Evolutionary conservation across 2,329 filamentous ascomycete genomes (phyloP), one percentile per base, ranked within the genome.

Genomic region (Metarhizium brunneum): DNA sequence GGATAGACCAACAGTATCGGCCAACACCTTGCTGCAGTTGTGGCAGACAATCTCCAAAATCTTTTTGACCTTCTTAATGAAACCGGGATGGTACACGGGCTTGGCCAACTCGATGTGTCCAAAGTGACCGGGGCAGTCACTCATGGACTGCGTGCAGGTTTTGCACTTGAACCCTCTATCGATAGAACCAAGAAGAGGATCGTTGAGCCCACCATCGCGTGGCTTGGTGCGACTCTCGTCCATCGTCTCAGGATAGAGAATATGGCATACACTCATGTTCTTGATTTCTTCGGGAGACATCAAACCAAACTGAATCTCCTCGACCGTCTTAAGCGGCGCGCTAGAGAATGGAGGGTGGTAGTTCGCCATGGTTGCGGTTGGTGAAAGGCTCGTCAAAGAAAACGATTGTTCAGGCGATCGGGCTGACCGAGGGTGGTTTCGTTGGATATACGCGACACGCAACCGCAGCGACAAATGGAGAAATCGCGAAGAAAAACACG

Each of bases 11-110:
- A 97, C 92, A 86, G 90, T 89, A 83, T 97, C 92, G 76, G 91
- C 87, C 80, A 96, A 84, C 69, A 97, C 90, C 80, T 94, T 95
- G 76, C 92, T 92, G 81, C 95, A 99, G 74, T 95, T 96, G 77
- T 96, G 92, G 82, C 95, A 99, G 73, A 99, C 92, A 65, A 92
- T 94, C 81, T 99, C 95, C 72, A 99, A 80, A 66, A 99, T 84
- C 80, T 97, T 99, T 81, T 99, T 99, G 75, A 96, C 92, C 79
- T 97, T 97, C 73, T 90, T 95, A 76, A 99, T 88, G 75, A 96
- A 99, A 67, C 94, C 94, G 78, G 80, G 76, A 65, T 99, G 94
- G 73, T 88, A 99, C 65, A 99, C 94, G 55, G 95, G 94, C 69
- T 90, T 92, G 47, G 94, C 92, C 63, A 99, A 82, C 75, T 99